Base-by-base conservation (phyloP, 495 filamentous ascomycete genomes). In the Pseudotulostoma volvatum region DNA sequence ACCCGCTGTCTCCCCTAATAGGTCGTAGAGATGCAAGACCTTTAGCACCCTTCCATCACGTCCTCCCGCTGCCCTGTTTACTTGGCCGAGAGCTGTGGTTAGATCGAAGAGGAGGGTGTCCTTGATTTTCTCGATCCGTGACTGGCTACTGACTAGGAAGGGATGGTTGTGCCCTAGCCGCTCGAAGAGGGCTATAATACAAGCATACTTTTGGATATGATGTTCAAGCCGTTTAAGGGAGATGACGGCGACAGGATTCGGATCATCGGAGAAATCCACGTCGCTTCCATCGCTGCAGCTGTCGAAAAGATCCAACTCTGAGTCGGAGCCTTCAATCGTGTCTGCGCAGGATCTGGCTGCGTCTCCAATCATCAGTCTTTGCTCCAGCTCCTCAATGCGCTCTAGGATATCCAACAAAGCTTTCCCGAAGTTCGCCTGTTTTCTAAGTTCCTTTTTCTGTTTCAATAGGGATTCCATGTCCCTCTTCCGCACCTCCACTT, bases 21-120 rank as follows among this genome's bases (percentile, higher is more conserved):
- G 62, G n/a, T 74, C 64, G 59, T 93, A 95, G 38, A 93, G 66
- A 3, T 65, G 68, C 53, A 95, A 54, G 18, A 90, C 61, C 45
- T 73, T 77, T 52, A 86, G 52, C n/a, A 77, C 54, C 37, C 74
- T 69, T 3, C 55, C 56, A 43, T 73, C 67, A 0, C 75, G 74
- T 32, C 53, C 62, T 0, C 57, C 50, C 1, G 70, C 73, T 0
- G 68, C 62, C 31, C 58, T 61, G 16, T 66, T 74, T 1, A 76
- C 73, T 52, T 87, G 81, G 50, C 81, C 81, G 33, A 92, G 56
- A 1, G 85, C 83, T 2, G 75, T 78, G 39, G 71, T 77, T 18
- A 97, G 60, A 55, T 96, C 88, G 25, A 95, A 60, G 13, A 96
- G 54, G 32, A 96, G 63, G 0, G 86, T 93, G 31, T 83, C 81